Base-by-base conservation (phyloP, 2,329 filamentous ascomycete species). In the Fusarium sambucinum region DNA sequence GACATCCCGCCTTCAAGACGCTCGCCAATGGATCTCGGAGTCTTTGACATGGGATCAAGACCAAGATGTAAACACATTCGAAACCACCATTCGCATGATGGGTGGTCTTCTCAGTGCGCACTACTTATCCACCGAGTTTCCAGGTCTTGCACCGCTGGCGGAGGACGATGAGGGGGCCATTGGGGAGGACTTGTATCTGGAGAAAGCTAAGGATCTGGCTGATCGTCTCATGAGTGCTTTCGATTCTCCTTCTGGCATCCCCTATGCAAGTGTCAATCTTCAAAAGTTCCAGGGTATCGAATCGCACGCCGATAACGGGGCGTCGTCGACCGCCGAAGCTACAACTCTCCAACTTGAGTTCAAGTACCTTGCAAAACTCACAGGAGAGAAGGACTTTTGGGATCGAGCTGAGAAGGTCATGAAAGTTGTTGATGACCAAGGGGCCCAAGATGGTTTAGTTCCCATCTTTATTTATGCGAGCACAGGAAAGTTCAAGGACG, bases 61-160 rank as follows among this genome's bases (percentile, higher is more conserved):
- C 74, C 94, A 97, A 77, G 93, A 97, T 77, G 95, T 99, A 57
- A 98, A 94, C 78, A 97, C 94, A 1, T 99, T 98, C 73, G 96
- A 99, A 82, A 98, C 95, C 10, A 98, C 95, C 0, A 98, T 98
- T 73, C 92, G 96, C 53, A 98, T 98, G 94, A 84, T 99, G 50
- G 96, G 96, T 17, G 96, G 96, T 13, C 84, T 99, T 41, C 84
- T 99, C 33, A 94, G 94, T 3, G 96, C 96, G 12, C 94, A 99
- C 78, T 98, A 98, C 79, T 85, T 99, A n/a, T 95, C 94, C 23
- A 96, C 88, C 25, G 86, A 88, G 55, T 95, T 90, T 71, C 93
- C 94, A 0, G 80, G 91, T n/a, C 84, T 97, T 70, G 94, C 94
- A 14, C 89, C 93, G 0, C 83, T 94, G 58, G 75, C 82, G 8